phyloP scores from a whole-genome alignment of 306 rosid genomes.

The Castanea sativa region DNA sequence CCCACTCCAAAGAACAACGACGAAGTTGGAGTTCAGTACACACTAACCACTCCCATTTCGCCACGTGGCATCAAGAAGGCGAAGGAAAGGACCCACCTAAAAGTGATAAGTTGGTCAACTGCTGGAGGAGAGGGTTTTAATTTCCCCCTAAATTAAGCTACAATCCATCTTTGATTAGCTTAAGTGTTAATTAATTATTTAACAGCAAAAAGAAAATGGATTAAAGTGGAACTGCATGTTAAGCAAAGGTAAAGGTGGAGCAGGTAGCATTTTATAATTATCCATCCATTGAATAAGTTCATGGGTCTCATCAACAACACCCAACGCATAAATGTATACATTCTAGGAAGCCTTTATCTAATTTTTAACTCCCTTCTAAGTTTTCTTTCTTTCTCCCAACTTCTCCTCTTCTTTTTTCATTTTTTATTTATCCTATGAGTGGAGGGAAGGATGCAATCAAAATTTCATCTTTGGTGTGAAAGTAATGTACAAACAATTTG shows the following conservation, averaged over 20 bases:
- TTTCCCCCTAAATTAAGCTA: conserved; percentile 10
- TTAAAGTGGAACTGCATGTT: conserved; percentile 32
- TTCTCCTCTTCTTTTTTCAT: no score
- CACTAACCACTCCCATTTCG: conserved; percentile 41
- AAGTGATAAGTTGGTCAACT: conserved; percentile 42
- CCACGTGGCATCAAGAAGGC: conserved; percentile 7
- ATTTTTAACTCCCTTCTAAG: no score
- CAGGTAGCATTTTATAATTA: conserved; percentile 28
- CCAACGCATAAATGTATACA: conserved; percentile 20
- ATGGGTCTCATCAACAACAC: conserved; percentile 53
- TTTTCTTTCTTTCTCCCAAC: no score
- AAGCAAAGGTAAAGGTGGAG: conserved; percentile 60
- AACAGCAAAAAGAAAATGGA: conserved; percentile 22
- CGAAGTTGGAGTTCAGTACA: conserved; percentile 21
- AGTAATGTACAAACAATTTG: no score
- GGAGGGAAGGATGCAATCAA: no score
- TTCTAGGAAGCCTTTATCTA: not conserved
- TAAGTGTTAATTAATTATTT: conserved; percentile 25
- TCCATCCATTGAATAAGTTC: conserved; percentile 21
- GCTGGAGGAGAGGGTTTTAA: conserved; percentile 2
- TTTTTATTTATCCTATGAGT: no score
- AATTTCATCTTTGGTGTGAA: no score
- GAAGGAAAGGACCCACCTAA: conserved; percentile 34
- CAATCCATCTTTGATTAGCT: not conserved
- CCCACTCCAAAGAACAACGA: conserved; percentile 23